Evolutionary conservation across 129 eudicot genomes (phyloP).

Genomic region (Lactuca saligna): DNA sequence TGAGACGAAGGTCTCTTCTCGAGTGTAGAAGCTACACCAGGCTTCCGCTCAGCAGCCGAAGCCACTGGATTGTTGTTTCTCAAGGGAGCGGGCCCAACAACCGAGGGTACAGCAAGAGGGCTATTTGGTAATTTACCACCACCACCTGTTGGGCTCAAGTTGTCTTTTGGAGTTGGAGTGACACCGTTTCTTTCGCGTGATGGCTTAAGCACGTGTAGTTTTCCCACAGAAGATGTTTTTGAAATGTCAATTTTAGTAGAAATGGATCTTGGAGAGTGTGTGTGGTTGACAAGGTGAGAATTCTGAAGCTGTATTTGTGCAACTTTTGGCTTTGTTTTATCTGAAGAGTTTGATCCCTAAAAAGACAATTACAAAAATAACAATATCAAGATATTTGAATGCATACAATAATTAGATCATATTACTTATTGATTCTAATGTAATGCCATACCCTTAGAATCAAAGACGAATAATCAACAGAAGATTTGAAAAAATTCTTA

Average conservation of each 20-base stretch:
- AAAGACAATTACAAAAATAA: background rate
- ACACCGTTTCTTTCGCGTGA: conserved; percentile 70
- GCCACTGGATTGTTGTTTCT: conserved; percentile 39
- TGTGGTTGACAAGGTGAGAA: conserved; percentile 39
- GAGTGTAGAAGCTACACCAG: conserved; percentile 37
- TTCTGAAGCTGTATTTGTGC: conserved; percentile 51
- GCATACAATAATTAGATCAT: background rate
- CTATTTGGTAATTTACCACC: conserved; percentile 41
- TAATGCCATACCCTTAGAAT: background rate
- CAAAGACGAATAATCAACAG: background rate
- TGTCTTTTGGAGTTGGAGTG: conserved; percentile 52
- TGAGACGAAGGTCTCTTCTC: conserved; percentile 69
- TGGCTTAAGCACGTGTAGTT: conserved; percentile 75
- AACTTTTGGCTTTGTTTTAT: conserved; percentile 61
- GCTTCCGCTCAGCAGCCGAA: conserved; percentile 51
- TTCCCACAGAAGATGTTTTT: conserved; percentile 54
- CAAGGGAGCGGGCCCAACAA: conserved; percentile 46
- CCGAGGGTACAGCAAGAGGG: conserved; percentile 41
- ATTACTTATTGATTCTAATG: background rate
- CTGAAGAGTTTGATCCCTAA: conserved; percentile 61
- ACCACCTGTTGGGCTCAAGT: conserved; percentile 48
- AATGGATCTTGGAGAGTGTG: conserved; percentile 55
- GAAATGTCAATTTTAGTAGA: conserved; percentile 43
- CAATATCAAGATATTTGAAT: background rate
- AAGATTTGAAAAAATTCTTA: conserved; percentile 25